phyloP scores from a whole-genome alignment of 1,284 basidiomycete species.

The Psilocybe mexicana region DNA sequence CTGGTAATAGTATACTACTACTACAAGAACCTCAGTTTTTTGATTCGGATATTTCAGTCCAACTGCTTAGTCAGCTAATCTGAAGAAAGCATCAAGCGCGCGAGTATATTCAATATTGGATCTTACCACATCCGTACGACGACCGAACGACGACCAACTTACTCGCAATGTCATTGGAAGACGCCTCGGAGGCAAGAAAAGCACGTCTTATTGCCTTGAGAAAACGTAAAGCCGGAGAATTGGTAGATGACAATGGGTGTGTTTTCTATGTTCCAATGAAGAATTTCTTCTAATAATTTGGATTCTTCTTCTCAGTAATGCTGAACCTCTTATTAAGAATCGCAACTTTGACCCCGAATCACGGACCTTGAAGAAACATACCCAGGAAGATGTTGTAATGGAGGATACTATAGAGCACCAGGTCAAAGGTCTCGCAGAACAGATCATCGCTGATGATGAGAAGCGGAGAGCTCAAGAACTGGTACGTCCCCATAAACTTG shows the following conservation, averaged over 20 bases:
- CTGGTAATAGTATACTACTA: background rate
- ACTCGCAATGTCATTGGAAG: constrained; percentile 73
- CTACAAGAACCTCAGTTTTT: background rate
- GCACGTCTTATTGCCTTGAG: constrained; percentile 81
- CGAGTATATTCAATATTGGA: background rate
- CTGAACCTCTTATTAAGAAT: constrained; percentile 65
- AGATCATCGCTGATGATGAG: constrained; percentile 86
- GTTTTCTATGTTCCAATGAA: constrained; percentile 17
- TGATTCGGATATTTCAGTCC: constrained; percentile 13
- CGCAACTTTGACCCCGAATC: constrained; percentile 88
- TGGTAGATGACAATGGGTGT: constrained; percentile 38
- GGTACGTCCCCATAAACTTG: constrained; percentile 47
- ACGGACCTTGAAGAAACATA: constrained; percentile 71
- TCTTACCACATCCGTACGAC: too few relatives aligned
- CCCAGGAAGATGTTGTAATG: constrained; percentile 53
- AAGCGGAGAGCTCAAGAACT: constrained; percentile 83
- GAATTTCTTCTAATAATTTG: background rate
- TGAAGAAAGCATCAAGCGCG: background rate
- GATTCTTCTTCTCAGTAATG: constrained; percentile 14
- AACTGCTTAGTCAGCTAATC: constrained; percentile 23
- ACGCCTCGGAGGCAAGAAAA: constrained; percentile 84
- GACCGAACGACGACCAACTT: background rate
- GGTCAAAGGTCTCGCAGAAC: constrained; percentile 82
- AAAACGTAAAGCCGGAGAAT: constrained; percentile 71
- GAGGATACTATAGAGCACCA: constrained; percentile 89